A percentile compares a stretch with the other conserved stretches of the same genome.
phyloP scores from a whole-genome alignment of 768 basidiomycete genomes.

The Kwoniella pini region DNA sequence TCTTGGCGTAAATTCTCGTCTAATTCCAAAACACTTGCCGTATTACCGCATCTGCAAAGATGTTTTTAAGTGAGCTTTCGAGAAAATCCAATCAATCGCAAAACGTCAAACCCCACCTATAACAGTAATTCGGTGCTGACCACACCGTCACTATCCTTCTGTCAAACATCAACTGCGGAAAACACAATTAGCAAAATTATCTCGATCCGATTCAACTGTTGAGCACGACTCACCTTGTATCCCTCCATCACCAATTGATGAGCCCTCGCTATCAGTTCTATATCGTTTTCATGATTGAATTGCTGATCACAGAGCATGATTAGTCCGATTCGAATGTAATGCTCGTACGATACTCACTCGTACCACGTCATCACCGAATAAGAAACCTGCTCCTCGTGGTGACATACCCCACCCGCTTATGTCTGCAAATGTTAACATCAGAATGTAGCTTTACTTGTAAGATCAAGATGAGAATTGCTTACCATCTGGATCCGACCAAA shows the following conservation, averaged over 20 bases:
- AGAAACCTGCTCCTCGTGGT: slow-evolving; percentile 92
- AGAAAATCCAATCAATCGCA: slow-evolving; percentile 10
- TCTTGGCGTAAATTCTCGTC: slow-evolving; percentile 91
- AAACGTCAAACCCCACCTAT: slow-evolving; percentile 65
- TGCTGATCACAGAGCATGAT: slow-evolving; percentile 17
- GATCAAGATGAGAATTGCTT: slow-evolving; percentile 46
- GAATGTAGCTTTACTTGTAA: too few relatives aligned
- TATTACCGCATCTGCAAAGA: slow-evolving; percentile 74
- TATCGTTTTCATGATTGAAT: slow-evolving; percentile 91
- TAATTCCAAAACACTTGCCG: slow-evolving; percentile 89
- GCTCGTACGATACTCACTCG: slow-evolving; percentile 57
- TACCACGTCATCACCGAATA: slow-evolving; percentile 85
- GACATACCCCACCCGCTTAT: slow-evolving; percentile 97
- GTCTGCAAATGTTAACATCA: slow-evolving; percentile 60
- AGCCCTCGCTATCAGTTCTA: slow-evolving; percentile 85
- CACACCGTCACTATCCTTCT: slow-evolving; percentile 93
- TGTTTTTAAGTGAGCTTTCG: not conserved
- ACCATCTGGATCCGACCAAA: slow-evolving; percentile 99
- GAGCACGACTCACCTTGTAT: slow-evolving; percentile 61
- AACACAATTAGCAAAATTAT: not conserved
- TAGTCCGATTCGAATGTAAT: not conserved
- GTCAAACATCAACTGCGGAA: slow-evolving; percentile 78
- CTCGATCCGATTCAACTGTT: not conserved
- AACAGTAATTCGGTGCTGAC: slow-evolving; percentile 98
- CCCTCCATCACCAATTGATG: slow-evolving; percentile 99